A percentile compares a stretch with the other conserved stretches of the same genome.
Evolutionary conservation across 2,329 filamentous ascomycete species (phyloP).

Genomic region (Rosellinia necatrix): DNA sequence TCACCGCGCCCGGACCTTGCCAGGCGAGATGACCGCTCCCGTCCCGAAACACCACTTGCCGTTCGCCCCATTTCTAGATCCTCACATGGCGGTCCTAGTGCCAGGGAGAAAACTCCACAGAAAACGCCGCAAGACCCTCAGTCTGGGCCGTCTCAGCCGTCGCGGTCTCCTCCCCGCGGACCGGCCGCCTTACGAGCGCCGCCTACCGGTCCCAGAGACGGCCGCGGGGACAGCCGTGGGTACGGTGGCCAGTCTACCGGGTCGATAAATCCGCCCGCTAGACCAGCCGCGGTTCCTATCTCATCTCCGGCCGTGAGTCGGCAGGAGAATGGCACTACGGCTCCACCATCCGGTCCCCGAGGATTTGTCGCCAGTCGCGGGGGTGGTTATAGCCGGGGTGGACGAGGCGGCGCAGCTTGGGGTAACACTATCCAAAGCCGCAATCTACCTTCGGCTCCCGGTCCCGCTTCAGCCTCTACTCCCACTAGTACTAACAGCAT

Average conservation of each 20-base stretch:
- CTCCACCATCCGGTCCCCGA: slow-evolving; percentile 59
- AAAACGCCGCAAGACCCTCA: slow-evolving; percentile 33
- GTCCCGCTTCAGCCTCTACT: slow-evolving; percentile 45
- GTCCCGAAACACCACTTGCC: slow-evolving; percentile 47
- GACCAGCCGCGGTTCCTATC: slow-evolving; percentile 33
- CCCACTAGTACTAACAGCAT: slow-evolving; percentile 38
- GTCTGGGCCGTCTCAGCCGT: slow-evolving; percentile 31
- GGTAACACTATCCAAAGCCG: slow-evolving; percentile 38
- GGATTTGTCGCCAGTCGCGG: slow-evolving; percentile 57
- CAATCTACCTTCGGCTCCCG: slow-evolving; percentile 35
- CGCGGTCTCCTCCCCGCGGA: slow-evolving; percentile 57
- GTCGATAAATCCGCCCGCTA: slow-evolving; percentile 41
- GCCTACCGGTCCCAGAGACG: slow-evolving; percentile 53
- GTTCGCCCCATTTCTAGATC: slow-evolving; percentile 40
- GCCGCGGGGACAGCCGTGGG: slow-evolving; percentile 45
- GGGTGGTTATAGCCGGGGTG: slow-evolving; percentile 49
- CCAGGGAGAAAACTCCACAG: slow-evolving; percentile 37
- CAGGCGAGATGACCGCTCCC: slow-evolving; percentile 53
- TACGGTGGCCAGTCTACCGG: slow-evolving; percentile 35
- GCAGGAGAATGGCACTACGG: slow-evolving; percentile 46
- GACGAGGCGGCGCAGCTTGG: slow-evolving; percentile 52
- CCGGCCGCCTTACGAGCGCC: slow-evolving; percentile 58
- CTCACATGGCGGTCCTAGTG: slow-evolving; percentile 32
- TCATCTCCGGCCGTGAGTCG: slow-evolving; percentile 31
- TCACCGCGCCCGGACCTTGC: slow-evolving; percentile 56